A percentile compares a stretch with the other conserved stretches of the same genome.
Conservation (phyloP, 208 protist genomes). For the Angomonas desouzai region DNA sequence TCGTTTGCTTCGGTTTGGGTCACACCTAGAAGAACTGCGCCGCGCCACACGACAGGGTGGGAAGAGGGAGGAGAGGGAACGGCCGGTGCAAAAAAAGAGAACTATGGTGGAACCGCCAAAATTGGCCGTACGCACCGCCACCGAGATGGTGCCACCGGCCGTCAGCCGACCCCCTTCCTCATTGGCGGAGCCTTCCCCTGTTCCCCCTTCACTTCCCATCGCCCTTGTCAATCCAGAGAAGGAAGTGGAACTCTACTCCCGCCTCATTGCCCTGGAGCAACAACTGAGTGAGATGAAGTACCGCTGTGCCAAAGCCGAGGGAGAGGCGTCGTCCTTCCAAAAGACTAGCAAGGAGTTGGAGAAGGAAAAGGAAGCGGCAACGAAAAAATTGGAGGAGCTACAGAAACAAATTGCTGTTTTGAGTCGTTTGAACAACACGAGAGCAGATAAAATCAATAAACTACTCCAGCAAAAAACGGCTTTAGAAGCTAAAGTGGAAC, state of each 20-base stretch:
- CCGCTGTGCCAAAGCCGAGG: not conserved
- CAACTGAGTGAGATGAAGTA: not conserved
- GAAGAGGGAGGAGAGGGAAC: not conserved
- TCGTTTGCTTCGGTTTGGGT: slow-evolving; percentile 60
- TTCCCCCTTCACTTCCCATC: not conserved
- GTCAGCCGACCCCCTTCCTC: not conserved
- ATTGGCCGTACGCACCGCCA: not conserved
- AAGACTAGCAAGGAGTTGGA: not conserved
- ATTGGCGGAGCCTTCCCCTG: not conserved
- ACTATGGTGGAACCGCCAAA: not conserved
- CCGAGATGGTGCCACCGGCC: not conserved
- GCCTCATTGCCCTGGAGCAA: not conserved
- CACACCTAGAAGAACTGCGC: slow-evolving; percentile 20
- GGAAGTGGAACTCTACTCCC: not conserved
- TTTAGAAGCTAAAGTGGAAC: not conserved
- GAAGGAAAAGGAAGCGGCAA: not conserved
- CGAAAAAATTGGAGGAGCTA: not conserved
- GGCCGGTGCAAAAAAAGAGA: not conserved
- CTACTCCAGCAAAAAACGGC: not conserved
- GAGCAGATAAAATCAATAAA: not conserved
- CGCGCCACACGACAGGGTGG: not conserved
- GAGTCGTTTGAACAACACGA: not conserved
- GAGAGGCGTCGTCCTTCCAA: not conserved
- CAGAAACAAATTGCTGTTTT: not conserved
- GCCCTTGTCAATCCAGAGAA: not conserved